Evolutionary conservation across 495 filamentous ascomycete genomes (phyloP).

Genomic region (Lophiotrema nucula): DNA sequence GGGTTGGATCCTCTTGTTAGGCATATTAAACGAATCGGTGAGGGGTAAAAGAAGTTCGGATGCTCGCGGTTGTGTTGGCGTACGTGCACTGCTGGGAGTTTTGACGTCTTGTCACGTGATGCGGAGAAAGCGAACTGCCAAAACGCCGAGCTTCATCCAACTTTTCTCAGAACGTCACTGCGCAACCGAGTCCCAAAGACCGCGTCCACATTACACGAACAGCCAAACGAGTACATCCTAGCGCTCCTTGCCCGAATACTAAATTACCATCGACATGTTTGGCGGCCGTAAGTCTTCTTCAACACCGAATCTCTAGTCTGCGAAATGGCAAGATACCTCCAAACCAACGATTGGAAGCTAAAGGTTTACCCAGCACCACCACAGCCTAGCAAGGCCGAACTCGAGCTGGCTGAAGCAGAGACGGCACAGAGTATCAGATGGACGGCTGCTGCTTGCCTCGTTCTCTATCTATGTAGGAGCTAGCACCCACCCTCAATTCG

Average conservation of each 20-base stretch:
- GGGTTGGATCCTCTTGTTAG: no score
- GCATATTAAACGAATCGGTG: no score
- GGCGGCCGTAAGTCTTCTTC: constrained; percentile 45
- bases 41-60: no score
- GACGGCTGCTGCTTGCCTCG: constrained; percentile 56
- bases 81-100: no score
- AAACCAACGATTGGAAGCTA: not conserved
- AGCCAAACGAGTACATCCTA: not conserved
- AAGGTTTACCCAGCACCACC: constrained; percentile 27
- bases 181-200: not conserved
- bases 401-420: constrained; percentile 60
- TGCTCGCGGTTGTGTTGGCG: no score
- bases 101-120: no score
- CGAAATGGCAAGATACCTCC: no score
- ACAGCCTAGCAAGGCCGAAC: constrained; percentile 30
- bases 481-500: constrained; percentile 3
- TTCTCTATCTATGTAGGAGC: constrained; percentile 81
- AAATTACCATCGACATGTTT: constrained; percentile 42
- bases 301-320: no score
- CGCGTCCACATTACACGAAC: not conserved
- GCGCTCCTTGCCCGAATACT: not conserved
- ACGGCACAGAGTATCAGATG: constrained; percentile 62
- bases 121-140: no score
- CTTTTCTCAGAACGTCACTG: not conserved
- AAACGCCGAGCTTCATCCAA: not conserved